Evolutionary conservation across 108 stramenopile species (phyloP).

Genomic region (Pseudonitzschia multiseries): DNA sequence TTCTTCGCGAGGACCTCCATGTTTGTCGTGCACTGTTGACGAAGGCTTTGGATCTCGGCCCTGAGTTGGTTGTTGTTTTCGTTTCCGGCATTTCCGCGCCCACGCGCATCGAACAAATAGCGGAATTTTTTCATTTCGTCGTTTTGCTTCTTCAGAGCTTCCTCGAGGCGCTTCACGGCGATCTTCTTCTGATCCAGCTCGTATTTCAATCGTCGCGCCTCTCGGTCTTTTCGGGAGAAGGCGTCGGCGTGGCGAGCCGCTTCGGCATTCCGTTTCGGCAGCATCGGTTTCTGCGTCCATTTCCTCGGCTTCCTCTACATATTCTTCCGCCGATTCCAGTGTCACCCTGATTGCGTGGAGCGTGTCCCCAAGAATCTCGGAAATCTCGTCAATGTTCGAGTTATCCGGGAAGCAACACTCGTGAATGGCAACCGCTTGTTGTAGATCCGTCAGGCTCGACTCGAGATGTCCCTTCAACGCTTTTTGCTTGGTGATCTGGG

Average conservation of each 20-base stretch:
- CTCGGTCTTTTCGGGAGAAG: slow-evolving; percentile 30
- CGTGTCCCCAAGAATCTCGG: slow-evolving; percentile 36
- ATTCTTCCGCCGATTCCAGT: slow-evolving; percentile 25
- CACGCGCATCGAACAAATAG: slow-evolving; percentile 8
- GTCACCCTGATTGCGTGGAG: slow-evolving; percentile 25
- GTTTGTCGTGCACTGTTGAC: slow-evolving; percentile 40
- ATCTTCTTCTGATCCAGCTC: slow-evolving; percentile 38
- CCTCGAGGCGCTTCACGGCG: slow-evolving; percentile 33
- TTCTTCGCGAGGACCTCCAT: slow-evolving; percentile 55
- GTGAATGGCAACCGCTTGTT: slow-evolving; percentile 37
- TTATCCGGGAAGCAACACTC: slow-evolving; percentile 35
- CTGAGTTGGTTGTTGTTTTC: slow-evolving; percentile 17
- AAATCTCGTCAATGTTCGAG: slow-evolving; percentile 37
- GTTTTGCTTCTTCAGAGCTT: slow-evolving; percentile 36
- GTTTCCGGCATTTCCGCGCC: background rate
- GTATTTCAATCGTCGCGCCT: slow-evolving; percentile 22
- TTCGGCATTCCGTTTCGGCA: slow-evolving; percentile 23
- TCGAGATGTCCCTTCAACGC: slow-evolving; percentile 36
- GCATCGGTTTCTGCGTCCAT: slow-evolving; percentile 1
- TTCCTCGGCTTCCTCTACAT: slow-evolving; percentile 23
- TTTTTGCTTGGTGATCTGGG: slow-evolving; percentile 25
- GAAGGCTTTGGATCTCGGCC: slow-evolving; percentile 38
- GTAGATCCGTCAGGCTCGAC: slow-evolving; percentile 34
- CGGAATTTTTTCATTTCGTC: slow-evolving; percentile 29
- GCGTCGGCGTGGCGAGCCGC: slow-evolving; percentile 30